These are phyloP conservation scores for Lentinus brumalis DNA, from an alignment of 768 basidiomycete genomes.

Conservation along the genomic window DNA sequence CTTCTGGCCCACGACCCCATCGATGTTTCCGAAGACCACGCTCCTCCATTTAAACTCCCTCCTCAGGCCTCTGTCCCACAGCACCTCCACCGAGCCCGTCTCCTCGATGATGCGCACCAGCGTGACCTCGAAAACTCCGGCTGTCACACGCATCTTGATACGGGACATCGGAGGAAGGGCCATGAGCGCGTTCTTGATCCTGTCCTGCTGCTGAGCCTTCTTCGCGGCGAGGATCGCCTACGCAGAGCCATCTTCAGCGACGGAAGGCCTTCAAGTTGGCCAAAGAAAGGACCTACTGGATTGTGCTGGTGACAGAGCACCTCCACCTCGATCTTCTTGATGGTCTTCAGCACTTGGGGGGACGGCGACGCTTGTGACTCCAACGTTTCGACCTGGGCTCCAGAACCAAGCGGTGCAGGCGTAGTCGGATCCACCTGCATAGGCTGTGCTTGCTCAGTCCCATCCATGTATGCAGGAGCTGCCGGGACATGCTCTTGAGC, in stretches of 20 bases:
- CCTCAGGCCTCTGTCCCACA: conserved; percentile 76
- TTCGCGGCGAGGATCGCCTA: conserved; percentile 78
- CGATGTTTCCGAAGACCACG: conserved; percentile 75
- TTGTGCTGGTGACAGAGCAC: conserved; percentile 88
- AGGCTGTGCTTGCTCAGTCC: conserved; percentile 15
- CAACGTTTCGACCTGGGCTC: not conserved
- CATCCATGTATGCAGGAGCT: not conserved
- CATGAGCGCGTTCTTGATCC: conserved; percentile 68
- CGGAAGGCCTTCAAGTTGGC: not conserved
- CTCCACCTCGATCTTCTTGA: conserved; percentile 75
- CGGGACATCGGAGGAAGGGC: conserved; percentile 69
- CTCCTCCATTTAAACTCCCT: conserved; percentile 84
- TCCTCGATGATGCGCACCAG: conserved; percentile 72
- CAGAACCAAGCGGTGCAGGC: not conserved
- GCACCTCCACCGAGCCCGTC: conserved; percentile 70
- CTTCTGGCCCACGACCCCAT: conserved; percentile 71
- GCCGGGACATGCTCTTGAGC: not conserved
- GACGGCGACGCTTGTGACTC: not conserved
- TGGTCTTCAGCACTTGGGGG: conserved; percentile 54
- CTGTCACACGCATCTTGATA: conserved; percentile 82
- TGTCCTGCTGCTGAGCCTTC: conserved; percentile 73
- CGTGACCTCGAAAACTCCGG: conserved; percentile 86
- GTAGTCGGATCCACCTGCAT: conserved; percentile 36
- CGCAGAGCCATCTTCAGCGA: not conserved
- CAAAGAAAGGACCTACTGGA: conserved; percentile 58